phyloP scores from a whole-genome alignment of 441 rosid genomes.

The Brassica hybrid region DNA sequence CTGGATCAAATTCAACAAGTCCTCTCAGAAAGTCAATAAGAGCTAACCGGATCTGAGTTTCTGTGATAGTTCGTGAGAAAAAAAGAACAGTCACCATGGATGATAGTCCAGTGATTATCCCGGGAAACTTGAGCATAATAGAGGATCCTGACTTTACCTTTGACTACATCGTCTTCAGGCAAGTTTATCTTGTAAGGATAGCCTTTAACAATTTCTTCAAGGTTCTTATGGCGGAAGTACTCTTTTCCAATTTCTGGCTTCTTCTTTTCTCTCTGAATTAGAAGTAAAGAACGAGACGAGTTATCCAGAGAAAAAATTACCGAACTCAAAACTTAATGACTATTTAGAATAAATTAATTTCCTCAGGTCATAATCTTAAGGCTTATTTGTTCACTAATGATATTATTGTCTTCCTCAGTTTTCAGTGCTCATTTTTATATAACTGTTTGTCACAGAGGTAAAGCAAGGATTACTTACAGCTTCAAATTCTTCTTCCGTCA shows the following conservation, averaged over 20 bases:
- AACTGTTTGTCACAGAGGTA: constrained; percentile 13
- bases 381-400: constrained; percentile 1
- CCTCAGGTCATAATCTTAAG: constrained; percentile 2
- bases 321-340: constrained; percentile 23
- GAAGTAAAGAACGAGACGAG: constrained; percentile 9
- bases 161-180: constrained; percentile 74
- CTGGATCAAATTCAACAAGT: constrained; percentile 99
- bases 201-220: constrained; percentile 87
- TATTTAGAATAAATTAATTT: constrained; percentile 9
- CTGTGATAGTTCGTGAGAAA: constrained; percentile 50
- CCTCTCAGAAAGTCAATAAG: constrained; percentile 98
- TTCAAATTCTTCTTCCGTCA: constrained; percentile 92
- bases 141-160: constrained; percentile 60
- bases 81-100: constrained; percentile 10
- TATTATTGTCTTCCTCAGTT: constrained; percentile 8
- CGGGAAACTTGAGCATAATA: constrained; percentile 5
- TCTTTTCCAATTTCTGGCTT: constrained; percentile 93
- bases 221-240: constrained; percentile 92
- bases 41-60: constrained; percentile 86
- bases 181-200: constrained; percentile 91
- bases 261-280: constrained; percentile 85
- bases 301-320: constrained; percentile 7
- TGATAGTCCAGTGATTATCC: constrained; percentile 21
- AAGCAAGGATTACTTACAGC: constrained; percentile 71
- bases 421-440: constrained; percentile 16